phyloP scores from a whole-genome alignment of 257 asterid genomes.

The Solanum paucissectum region DNA sequence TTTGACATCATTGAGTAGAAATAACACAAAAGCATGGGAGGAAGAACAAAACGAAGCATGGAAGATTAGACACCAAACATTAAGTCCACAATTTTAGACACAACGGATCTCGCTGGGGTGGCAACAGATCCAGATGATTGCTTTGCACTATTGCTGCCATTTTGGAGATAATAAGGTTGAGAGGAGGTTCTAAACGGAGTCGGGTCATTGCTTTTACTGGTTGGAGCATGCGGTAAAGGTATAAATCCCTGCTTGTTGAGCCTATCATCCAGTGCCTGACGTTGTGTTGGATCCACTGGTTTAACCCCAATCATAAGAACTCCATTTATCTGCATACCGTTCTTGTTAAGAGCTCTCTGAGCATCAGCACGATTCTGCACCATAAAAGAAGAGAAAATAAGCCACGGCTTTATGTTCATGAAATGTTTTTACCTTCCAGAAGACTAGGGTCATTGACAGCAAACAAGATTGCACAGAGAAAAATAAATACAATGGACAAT shows the following conservation, averaged over 20 bases:
- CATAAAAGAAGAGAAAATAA: background rate
- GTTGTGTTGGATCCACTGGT: constrained; percentile 76
- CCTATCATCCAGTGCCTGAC: constrained; percentile 58
- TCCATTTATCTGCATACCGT: constrained; percentile 76
- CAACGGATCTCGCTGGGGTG: constrained; percentile 75
- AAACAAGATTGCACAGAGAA: background rate
- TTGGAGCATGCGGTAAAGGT: constrained; percentile 54
- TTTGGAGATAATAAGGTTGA: constrained; percentile 55
- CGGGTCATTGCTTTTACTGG: constrained; percentile 34
- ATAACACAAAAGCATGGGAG: background rate
- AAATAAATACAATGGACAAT: background rate
- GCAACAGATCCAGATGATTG: constrained; percentile 69
- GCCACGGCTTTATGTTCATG: background rate
- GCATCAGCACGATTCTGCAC: constrained; percentile 79
- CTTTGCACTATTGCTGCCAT: constrained; percentile 31
- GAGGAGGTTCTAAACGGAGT: constrained; percentile 46
- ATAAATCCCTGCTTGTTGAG: constrained; percentile 69
- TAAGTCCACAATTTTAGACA: constrained; percentile 80
- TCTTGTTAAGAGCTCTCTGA: constrained; percentile 75
- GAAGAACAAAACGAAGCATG: background rate
- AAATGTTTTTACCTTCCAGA: background rate
- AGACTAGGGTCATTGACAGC: background rate
- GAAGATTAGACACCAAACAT: constrained; percentile 72
- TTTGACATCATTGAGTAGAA: background rate
- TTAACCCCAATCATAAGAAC: constrained; percentile 91